Evolutionary conservation across 345 rosid genomes (phyloP), one percentile per base, ranked within the genome.

Genomic region (Cardamine resedifolia): DNA sequence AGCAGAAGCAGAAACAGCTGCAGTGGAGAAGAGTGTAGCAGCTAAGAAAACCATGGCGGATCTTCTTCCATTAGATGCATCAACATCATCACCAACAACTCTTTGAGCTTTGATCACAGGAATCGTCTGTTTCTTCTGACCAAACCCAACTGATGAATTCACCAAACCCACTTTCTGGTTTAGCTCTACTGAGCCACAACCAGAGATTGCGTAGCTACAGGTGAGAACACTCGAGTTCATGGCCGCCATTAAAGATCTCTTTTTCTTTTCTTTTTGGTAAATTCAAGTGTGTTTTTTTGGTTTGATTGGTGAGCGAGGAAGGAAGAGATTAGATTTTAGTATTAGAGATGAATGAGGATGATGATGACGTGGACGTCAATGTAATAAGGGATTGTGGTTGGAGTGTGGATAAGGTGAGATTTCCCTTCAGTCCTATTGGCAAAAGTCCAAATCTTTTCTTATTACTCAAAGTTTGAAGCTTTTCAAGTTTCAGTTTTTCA

Each of bases 361-460:
- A 79, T 76, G 85, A 79, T 79, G 82, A 79, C 67, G 80, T 80
- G 79, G 81, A 48, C 43, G 0, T 49, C 19, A 20, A 57, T 58
- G 72, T 57, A 64, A 78, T 81, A 30, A 69, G 76, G 67, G 83
- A 65, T 76, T 89, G 96, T 89, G 97, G 97, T 59, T 69, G 86
- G 86, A 79, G 85, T 84, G 90, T 83, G 90, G 97, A 93, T 94
- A 89, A 88, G 98, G 96, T 87, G 83, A 85, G 95, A 94, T 94
- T 87, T 85, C 96, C 88, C 65, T 68, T 73, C 74, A 64, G 76
- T 82, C 90, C 83, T 78, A 85, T 89, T 90, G 88, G 97, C 81
- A 73, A 77, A 72, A 51, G 11, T 63, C 65, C 60, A 64, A 62
- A 38, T 33, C 27, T 64, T 71, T 68, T 30, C 55, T 51, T 36